Evolutionary conservation across 176 grass and related monocot genomes (phyloP).

Genomic region (Triticum timopheevii): DNA sequence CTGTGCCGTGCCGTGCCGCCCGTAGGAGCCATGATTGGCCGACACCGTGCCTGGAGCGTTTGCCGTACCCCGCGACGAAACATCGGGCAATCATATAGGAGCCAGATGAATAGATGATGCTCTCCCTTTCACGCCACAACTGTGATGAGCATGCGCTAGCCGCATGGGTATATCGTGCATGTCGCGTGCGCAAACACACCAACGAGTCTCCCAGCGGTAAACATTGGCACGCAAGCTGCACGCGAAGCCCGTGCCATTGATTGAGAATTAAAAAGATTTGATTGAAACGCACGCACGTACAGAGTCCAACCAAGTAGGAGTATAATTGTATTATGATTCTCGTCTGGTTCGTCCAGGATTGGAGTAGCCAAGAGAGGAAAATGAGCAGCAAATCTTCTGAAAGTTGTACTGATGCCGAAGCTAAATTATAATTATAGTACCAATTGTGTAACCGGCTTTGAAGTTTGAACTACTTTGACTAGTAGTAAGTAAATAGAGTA

Average conservation of each 20-base stretch:
- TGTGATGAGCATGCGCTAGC: not conserved
- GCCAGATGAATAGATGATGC: not conserved
- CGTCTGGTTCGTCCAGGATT: not conserved
- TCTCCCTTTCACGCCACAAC: not conserved
- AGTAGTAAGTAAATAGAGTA: not conserved
- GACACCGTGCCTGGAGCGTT: too few species aligned
- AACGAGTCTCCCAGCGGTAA: not conserved
- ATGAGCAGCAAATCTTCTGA: not conserved
- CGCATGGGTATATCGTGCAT: not conserved
- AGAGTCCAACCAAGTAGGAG: not conserved
- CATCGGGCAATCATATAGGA: not conserved
- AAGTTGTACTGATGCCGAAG: slow-evolving; percentile 1
- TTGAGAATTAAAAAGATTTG: not conserved
- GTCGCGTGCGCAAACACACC: not conserved
- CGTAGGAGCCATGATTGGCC: too few species aligned
- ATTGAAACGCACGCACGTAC: not conserved
- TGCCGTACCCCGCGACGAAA: not conserved
- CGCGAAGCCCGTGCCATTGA: not conserved
- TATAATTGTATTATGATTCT: not conserved
- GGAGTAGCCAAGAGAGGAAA: not conserved
- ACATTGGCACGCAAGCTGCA: not conserved
- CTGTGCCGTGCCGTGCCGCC: too few species aligned
- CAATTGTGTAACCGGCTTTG: not conserved
- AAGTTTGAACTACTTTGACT: not conserved
- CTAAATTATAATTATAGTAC: slow-evolving; percentile 4